Evolutionary conservation across 768 basidiomycete genomes (phyloP), one percentile per base, ranked within the genome.

Genomic region (Mrakia blollopis): DNA sequence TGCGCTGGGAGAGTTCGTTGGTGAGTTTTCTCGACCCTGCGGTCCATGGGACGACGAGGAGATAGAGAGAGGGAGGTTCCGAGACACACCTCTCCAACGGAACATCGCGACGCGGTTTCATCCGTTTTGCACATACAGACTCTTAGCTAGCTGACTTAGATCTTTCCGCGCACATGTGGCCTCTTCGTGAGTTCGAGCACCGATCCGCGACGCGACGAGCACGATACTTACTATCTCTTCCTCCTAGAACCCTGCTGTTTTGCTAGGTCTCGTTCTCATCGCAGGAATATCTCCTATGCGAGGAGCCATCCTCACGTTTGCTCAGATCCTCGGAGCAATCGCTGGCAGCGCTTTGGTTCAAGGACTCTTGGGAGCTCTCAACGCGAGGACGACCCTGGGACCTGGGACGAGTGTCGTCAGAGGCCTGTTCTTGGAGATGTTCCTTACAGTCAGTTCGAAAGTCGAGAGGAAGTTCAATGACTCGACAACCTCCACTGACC

Each of bases 201-300:
- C 10, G 18, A 28, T 11, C 63, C 52, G 5, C 16, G 52, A 52
- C 14, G 52, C 52, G 52, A 18, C 52, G 52, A 11, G 62, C 21
- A 13, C n/a, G n/a, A n/a, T n/a, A n/a, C n/a, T n/a, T n/a, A n/a
- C n/a, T n/a, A n/a, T n/a, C n/a, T n/a, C n/a, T n/a, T n/a, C n/a
- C n/a, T n/a, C n/a, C n/a, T n/a, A 70, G 68, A 85, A 85, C 80
- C 84, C 84, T 0, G 84, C 83, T 47, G 84, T 85, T 9, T 83
- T 83, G 8, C 81, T 84, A n/a, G 83, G 83, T 2, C 83, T 85
- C 80, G 79, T 79, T 3, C 75, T 85, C 14, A 81, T 83, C 61
- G 84, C 83, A 28, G 83, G 83, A 2, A 72, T 85, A 50, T 82
- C 82, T 1, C 84, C 84, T 0, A 47, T 83, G 1, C 82, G 84